phyloP scores from a whole-genome alignment of 768 basidiomycete species.

The Trametes sanguinea region DNA sequence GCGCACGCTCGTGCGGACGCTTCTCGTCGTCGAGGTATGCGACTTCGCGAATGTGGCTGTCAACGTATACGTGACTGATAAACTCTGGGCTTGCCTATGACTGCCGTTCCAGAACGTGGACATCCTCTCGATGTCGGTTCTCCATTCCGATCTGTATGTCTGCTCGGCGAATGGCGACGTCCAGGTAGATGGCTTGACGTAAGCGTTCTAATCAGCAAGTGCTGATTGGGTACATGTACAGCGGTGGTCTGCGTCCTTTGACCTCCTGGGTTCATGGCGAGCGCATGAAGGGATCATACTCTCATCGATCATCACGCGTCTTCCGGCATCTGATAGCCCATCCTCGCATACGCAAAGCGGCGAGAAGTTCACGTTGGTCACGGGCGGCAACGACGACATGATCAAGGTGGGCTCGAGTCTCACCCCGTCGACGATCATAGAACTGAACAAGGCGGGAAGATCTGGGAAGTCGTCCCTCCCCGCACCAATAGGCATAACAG shows the following conservation, averaged over 20 bases:
- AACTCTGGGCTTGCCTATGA: background rate
- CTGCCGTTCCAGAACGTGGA: slow-evolving; percentile 59
- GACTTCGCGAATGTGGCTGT: slow-evolving; percentile 8
- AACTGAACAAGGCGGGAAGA: slow-evolving; percentile 26
- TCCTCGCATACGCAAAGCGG: background rate
- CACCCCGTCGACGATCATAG: background rate
- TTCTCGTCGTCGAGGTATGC: slow-evolving; percentile 80
- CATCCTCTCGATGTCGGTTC: slow-evolving; percentile 75
- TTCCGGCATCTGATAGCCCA: slow-evolving; percentile 1
- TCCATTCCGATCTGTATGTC: slow-evolving; percentile 55
- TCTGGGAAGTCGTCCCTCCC: slow-evolving; percentile 42
- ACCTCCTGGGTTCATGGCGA: slow-evolving; percentile 80
- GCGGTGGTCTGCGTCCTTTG: slow-evolving; percentile 84
- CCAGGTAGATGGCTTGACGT: slow-evolving; percentile 48
- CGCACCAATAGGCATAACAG: slow-evolving; percentile 1
- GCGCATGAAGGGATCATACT: slow-evolving; percentile 84
- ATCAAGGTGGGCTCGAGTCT: slow-evolving; percentile 60
- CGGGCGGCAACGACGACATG: slow-evolving; percentile 83
- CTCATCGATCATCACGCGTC: slow-evolving; percentile 64
- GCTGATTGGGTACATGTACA: slow-evolving; percentile 31
- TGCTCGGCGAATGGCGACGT: slow-evolving; percentile 60
- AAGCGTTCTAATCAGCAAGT: background rate
- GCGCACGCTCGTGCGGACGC: slow-evolving; percentile 79
- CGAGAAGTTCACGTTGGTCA: slow-evolving; percentile 52
- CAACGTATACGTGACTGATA: background rate